Base-by-base conservation (phyloP, 2,329 filamentous ascomycete species). In the Penicillium nordicum region DNA sequence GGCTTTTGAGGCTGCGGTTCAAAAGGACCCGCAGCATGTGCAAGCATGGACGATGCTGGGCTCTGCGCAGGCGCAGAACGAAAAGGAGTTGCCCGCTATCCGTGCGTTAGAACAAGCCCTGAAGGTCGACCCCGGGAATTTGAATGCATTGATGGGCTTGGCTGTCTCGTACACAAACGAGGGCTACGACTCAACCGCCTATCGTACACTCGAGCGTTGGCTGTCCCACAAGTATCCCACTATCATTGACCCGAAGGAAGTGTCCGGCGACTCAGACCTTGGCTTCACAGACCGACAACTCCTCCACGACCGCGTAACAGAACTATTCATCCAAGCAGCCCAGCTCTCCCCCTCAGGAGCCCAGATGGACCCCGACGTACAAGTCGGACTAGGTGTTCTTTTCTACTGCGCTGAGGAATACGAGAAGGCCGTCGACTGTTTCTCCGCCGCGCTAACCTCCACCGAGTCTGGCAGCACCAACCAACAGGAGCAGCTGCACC, bases 361-460 rank as follows among this genome's bases (percentile, higher is more conserved):
- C 69, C 90, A 94, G 69, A 97, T 99, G 89, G 95, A 99, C 69
- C 94, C 94, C 0, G 94, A 99, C 72, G 94, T 99, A 8, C 95
- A 99, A 76, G 94, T 99, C 57, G 94, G 94, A 1, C 82, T 99
- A 1, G 95, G 95, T 36, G 94, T 99, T 5, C 84, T 99, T 16
- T 97, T 99, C 79, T 99, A 99, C 76, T 94, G 93, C 50, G 92
- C 90, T 30, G 94, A 99, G 76, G 93, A 97, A 71, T 97, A 97
- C 78, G 90, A 94, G 72, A 99, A 99, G 79, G 94, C 94, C 0
- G 93, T 99, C 37, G 94, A 99, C 79, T 99, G 95, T 80, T 99
- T 99, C 83, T 89, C 88, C 54, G 88, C 93, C 0, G 93, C 95
- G 0, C 84, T 99, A 25, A 89, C 90, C 57, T 90, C 86, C 25